phyloP scores from a whole-genome alignment of 2,329 filamentous ascomycete species.

The Lecanicillium sp. region DNA sequence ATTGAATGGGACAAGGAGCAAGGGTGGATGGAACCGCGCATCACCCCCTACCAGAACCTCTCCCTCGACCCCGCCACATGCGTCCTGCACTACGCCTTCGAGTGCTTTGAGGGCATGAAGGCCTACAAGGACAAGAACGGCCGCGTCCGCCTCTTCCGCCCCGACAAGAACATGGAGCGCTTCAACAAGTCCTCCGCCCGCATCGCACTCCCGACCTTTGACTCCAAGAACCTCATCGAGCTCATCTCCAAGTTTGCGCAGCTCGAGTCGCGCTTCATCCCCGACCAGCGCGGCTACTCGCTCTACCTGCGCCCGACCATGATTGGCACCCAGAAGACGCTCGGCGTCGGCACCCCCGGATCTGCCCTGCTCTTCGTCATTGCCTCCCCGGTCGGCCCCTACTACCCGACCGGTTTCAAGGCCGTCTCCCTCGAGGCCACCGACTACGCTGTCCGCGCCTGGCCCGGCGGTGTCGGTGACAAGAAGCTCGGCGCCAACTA shows the following conservation, averaged over 20 bases:
- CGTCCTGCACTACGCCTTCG: constrained; percentile 98
- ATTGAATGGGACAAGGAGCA: constrained; percentile 84
- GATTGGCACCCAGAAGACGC: constrained; percentile 92
- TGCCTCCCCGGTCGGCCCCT: constrained; percentile 91
- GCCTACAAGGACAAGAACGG: constrained; percentile 86
- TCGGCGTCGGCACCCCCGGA: constrained; percentile 87
- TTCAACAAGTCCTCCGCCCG: constrained; percentile 87
- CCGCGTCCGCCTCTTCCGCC: constrained; percentile 80
- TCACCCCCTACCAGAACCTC: constrained; percentile 93
- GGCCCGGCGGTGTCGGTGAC: constrained; percentile 95
- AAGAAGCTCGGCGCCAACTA: constrained; percentile 99
- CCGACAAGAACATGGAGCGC: constrained; percentile 92
- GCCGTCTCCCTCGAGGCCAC: constrained; percentile 92
- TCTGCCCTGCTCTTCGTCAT: constrained; percentile 92
- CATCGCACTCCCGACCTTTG: constrained; percentile 88
- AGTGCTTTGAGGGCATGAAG: constrained; percentile 99
- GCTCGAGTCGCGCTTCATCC: constrained; percentile 85
- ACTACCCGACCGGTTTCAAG: constrained; percentile 98
- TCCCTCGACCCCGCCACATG: constrained; percentile 93
- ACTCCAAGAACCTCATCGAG: constrained; percentile 65
- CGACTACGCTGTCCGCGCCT: constrained; percentile 92
- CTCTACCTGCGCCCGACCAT: constrained; percentile 93
- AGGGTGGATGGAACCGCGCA: constrained; percentile 78
- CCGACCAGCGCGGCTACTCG: constrained; percentile 79
- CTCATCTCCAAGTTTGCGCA: constrained; percentile 75